Conservation (phyloP, 164 flowering plant genomes). For the Liriodendron chinense region DNA sequence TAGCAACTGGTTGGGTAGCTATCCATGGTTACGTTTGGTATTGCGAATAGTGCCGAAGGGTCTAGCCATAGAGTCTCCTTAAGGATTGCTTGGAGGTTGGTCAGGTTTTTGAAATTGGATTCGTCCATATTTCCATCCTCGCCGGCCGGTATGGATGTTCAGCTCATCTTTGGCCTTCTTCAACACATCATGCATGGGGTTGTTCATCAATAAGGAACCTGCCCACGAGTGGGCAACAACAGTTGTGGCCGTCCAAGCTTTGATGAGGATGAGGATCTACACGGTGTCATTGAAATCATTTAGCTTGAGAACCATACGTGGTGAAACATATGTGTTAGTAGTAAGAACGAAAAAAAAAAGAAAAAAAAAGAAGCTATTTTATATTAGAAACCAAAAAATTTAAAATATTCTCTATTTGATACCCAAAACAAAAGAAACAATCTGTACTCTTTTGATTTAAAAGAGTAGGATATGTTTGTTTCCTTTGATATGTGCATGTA, state of each 20-base stretch:
- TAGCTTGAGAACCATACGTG: too few species aligned
- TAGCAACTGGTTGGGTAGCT: background rate
- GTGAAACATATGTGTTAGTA: background rate
- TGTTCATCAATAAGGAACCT: background rate
- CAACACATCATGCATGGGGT: constrained; percentile 5
- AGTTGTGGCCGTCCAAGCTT: constrained; percentile 4
- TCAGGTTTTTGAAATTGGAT: constrained; percentile 8
- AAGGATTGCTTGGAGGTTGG: constrained; percentile 6
- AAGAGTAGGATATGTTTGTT: too few species aligned
- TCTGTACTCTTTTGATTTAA: too few species aligned
- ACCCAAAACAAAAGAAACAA: too few species aligned
- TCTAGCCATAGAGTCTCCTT: constrained; percentile 9
- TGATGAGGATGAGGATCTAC: background rate
- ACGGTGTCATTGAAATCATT: too few species aligned
- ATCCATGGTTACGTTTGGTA: constrained; percentile 1
- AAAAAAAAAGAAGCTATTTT: too few species aligned
- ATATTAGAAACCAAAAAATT: too few species aligned
- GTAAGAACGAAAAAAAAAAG: too few species aligned
- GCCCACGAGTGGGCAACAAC: constrained; percentile 6
- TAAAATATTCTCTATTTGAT: too few species aligned
- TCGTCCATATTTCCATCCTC: constrained; percentile 5
- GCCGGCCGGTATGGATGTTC: constrained; percentile 8
- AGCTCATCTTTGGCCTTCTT: constrained; percentile 11
- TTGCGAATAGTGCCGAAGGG: constrained; percentile 1
- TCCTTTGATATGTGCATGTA: too few species aligned